Evolutionary conservation across 306 rosid species (phyloP).

Genomic region (Fragaria vesca): DNA sequence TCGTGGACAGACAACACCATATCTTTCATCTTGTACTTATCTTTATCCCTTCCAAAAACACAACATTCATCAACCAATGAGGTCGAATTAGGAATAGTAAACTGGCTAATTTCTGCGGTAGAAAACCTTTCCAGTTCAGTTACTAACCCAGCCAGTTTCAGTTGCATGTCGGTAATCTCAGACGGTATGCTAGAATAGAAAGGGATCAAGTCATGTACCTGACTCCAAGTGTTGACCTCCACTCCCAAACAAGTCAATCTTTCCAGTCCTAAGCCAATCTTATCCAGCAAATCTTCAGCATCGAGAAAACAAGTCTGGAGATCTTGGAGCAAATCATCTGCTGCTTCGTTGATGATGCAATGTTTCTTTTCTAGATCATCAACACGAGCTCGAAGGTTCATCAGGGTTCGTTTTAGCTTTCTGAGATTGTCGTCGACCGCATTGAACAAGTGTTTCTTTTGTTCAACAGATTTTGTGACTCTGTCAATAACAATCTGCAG

Average conservation of each 20-base stretch:
- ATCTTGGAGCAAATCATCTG: slow-evolving; percentile 9
- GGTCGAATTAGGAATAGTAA: neutral
- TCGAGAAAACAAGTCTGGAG: neutral
- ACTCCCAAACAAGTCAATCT: neutral
- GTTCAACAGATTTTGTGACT: neutral
- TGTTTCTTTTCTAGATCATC: neutral
- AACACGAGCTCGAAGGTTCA: slow-evolving; percentile 13
- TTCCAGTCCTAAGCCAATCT: slow-evolving; percentile 7
- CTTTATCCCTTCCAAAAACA: slow-evolving; percentile 19
- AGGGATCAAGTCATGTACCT: slow-evolving; percentile 4
- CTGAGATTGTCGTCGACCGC: slow-evolving; percentile 10
- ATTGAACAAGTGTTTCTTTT: neutral
- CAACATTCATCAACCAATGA: slow-evolving; percentile 12
- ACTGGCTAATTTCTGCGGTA: neutral
- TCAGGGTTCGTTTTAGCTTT: slow-evolving; percentile 20
- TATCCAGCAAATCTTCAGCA: slow-evolving; percentile 23
- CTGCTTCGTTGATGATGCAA: neutral
- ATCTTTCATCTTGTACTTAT: neutral
- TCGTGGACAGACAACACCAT: neutral
- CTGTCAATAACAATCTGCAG: slow-evolving; percentile 15
- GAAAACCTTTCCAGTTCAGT: slow-evolving; percentile 11
- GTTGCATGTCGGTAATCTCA: slow-evolving; percentile 1
- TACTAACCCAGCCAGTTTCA: neutral
- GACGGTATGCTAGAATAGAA: slow-evolving; percentile 15
- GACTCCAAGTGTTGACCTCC: neutral